These are phyloP conservation scores for Schizosaccharomyces lindneri DNA, from an alignment of 805 yeast genomes.

Conservation along the genomic window DNA sequence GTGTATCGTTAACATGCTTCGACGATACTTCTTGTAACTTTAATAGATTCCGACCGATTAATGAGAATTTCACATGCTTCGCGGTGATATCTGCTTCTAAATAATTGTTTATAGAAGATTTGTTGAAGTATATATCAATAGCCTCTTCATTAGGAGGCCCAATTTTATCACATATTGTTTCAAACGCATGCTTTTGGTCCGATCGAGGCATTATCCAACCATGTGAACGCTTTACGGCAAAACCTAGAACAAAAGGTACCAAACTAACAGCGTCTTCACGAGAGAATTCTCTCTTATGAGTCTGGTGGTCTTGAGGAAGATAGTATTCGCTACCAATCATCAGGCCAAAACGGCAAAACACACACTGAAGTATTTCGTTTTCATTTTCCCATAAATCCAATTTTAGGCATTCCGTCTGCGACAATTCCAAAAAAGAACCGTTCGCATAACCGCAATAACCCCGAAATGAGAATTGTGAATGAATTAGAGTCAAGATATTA, in stretches of 20 bases:
- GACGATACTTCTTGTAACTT: conserved; percentile 16
- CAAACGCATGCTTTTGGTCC: conserved; percentile 51
- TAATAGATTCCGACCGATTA: conserved; percentile 8
- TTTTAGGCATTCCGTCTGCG: conserved; percentile 28
- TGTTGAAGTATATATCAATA: conserved; percentile 15
- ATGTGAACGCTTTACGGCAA: conserved; percentile 30
- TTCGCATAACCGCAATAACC: conserved; percentile 41
- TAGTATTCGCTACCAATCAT: conserved; percentile 29
- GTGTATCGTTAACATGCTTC: background rate
- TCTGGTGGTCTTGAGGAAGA: conserved; percentile 41
- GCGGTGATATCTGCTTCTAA: conserved; percentile 8
- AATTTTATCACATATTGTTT: conserved; percentile 40
- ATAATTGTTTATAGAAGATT: conserved; percentile 23
- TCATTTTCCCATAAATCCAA: conserved; percentile 26
- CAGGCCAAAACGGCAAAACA: conserved; percentile 58
- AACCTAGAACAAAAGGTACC: conserved; percentile 26
- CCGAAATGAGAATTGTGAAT: conserved; percentile 45
- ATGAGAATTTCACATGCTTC: conserved; percentile 5
- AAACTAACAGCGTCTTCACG: conserved; percentile 18
- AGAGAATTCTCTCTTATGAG: conserved; percentile 19
- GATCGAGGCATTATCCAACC: conserved; percentile 31
- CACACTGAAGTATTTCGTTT: conserved; percentile 46
- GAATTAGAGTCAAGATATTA: conserved; percentile 13
- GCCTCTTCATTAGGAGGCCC: conserved; percentile 29
- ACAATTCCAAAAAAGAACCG: conserved; percentile 36